Evolutionary conservation across 768 basidiomycete genomes (phyloP).

Genomic region (Pleurotus ostreatus): DNA sequence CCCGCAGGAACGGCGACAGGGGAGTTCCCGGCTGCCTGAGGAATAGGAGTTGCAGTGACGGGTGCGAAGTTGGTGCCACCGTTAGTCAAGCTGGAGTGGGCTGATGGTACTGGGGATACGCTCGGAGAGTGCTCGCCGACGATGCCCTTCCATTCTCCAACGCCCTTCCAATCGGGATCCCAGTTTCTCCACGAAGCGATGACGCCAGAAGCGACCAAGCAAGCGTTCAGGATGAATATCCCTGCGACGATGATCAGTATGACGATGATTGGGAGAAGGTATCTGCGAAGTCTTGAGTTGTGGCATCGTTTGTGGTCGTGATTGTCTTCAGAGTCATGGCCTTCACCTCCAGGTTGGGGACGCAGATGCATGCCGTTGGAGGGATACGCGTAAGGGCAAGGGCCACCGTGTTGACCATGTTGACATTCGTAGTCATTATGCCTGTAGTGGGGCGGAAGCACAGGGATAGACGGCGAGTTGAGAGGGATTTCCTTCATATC

Average conservation of each 20-base stretch:
- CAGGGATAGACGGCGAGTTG: slow-evolving; percentile 11
- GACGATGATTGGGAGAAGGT: neutral
- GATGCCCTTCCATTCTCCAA: neutral
- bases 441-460: slow-evolving; percentile 1
- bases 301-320: neutral
- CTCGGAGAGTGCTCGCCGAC: no score
- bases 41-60: no score
- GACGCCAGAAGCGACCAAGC: neutral
- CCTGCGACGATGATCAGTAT: slow-evolving; percentile 2
- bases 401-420: neutral
- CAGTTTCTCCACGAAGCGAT: slow-evolving; percentile 1
- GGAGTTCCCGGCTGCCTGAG: no score
- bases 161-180: slow-evolving; percentile 4
- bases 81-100: no score
- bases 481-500: neutral
- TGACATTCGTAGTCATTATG: slow-evolving; percentile 8
- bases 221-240: slow-evolving; percentile 1
- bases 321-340: neutral
- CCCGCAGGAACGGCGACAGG: no score
- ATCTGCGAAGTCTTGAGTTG: neutral
- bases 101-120: no score
- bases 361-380: neutral
- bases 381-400: neutral
- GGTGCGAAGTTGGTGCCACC: no score
- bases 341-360: neutral